Percentiles rank a stretch among this genome's conserved stretches.
phyloP scores from a whole-genome alignment of 2,329 filamentous ascomycete genomes.

The Nigrospora osmanthi region DNA sequence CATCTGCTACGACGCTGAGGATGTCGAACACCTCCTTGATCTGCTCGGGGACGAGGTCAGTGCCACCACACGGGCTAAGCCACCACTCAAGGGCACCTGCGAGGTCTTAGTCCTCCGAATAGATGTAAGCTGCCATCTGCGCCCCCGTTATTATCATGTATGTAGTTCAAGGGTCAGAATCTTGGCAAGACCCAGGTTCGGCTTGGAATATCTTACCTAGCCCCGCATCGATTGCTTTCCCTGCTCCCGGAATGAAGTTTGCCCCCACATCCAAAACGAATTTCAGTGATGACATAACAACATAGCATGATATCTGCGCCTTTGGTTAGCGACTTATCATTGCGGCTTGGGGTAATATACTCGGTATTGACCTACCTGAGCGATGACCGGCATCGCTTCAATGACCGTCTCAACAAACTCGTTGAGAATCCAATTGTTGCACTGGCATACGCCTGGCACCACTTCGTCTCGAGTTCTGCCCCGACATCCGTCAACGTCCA shows the following conservation, averaged over 20 bases:
- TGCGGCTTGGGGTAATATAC: no score
- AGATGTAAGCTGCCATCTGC: constrained; percentile 6
- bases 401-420: no score
- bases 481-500: no score
- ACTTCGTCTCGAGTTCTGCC: no score
- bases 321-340: no score
- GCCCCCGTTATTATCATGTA: constrained; percentile 1
- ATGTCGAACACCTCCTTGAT: constrained; percentile 10
- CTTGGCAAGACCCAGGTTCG: no score
- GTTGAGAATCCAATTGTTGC: no score
- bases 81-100: constrained; percentile 10
- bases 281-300: constrained; percentile 10
- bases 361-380: no score
- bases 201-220: no score
- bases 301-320: constrained; percentile 2
- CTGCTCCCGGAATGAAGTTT: constrained; percentile 1
- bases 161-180: neutral
- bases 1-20: constrained; percentile 5
- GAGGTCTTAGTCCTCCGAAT: constrained; percentile 7
- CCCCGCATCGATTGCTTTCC: neutral
- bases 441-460: no score
- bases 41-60: constrained; percentile 10
- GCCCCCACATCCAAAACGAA: constrained; percentile 5
- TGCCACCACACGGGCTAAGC: constrained; percentile 9
- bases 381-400: no score